Evolutionary conservation across 225 moss, liverwort and hornwort species (phyloP).

Genomic region (Neckera pumila): DNA sequence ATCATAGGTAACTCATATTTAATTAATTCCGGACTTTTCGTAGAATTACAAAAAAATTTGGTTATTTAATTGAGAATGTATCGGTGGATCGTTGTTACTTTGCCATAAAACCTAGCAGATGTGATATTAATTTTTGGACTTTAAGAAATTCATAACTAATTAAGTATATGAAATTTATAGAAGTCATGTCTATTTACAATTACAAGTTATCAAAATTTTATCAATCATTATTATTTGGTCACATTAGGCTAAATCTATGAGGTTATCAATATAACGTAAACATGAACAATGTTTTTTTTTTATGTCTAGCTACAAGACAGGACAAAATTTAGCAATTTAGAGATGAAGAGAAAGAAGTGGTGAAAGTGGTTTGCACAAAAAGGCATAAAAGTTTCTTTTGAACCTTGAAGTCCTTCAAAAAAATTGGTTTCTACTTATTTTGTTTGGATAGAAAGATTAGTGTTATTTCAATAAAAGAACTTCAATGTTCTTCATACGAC

Average conservation of each 20-base stretch:
- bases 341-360: not conserved
- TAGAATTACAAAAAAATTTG: too few relatives aligned
- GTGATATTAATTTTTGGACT: too few relatives aligned
- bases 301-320: not conserved
- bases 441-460: not conserved
- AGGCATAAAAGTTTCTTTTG: not conserved
- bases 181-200: not conserved
- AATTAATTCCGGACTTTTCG: too few relatives aligned
- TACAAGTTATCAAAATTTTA: not conserved
- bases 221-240: not conserved
- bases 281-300: not conserved
- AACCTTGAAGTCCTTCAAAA: not conserved
- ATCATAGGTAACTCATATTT: too few relatives aligned
- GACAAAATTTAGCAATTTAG: rapidly evolving
- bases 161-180: not conserved
- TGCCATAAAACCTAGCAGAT: too few relatives aligned
- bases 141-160: too few relatives aligned
- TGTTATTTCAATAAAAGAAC: not conserved
- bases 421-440: not conserved
- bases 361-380: not conserved
- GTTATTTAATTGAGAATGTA: too few relatives aligned
- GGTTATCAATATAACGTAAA: not conserved
- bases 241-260: not conserved
- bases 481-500: not conserved
- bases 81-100: rapidly evolving